Evolutionary conservation across 306 rosid species (phyloP), one percentile per base, ranked within the genome.

Genomic region (Cucumis melo): DNA sequence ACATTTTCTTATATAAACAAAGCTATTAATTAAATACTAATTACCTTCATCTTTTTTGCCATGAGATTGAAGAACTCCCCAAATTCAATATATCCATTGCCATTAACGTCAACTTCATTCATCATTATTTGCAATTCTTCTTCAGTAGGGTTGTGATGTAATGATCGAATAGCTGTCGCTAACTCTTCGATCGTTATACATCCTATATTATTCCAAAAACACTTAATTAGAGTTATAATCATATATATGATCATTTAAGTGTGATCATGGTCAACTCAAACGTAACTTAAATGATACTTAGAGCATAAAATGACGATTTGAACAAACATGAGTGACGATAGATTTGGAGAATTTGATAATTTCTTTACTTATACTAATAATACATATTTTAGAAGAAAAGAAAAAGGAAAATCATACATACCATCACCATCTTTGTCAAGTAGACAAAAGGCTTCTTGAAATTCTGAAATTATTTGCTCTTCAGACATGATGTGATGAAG

Each of bases 351-450:
- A 59, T 59, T 59, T 59, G 36, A 11, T 59, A 27, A 3, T 27
- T 23, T 12, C 0, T 10, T 23, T 59, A 51, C 2, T 60, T 15
- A 7, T 27, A n/a, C 32, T 21, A 2, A 27, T 27, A 27, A 15
- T 32, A 7, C 0, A 21, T 8, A 62, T 29, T 15, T 15, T 46
- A 46, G 1, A 46, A 32, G 70, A 38, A n/a, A n/a, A 19, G 20
- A 44, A 34, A 34, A 0, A 27, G 29, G 29, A 64, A 0, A 21
- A 0, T 17, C 11, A 20, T 12, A 68, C 75, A 12, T 83, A 92
- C 98, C 98, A 85, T 92, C 93, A 46, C 93, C 96, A 86, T 92
- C 96, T 83, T 91, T 90, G 84, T 92, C 98, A 78, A 92, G 88
- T 51, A 90, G 80, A 80, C 98, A 73, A 78, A 92, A 92, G 9